Evolutionary conservation across 225 moss, liverwort and hornwort genomes (phyloP), one percentile per base, ranked within the genome.

Genomic region (Straminergon stramineum): DNA sequence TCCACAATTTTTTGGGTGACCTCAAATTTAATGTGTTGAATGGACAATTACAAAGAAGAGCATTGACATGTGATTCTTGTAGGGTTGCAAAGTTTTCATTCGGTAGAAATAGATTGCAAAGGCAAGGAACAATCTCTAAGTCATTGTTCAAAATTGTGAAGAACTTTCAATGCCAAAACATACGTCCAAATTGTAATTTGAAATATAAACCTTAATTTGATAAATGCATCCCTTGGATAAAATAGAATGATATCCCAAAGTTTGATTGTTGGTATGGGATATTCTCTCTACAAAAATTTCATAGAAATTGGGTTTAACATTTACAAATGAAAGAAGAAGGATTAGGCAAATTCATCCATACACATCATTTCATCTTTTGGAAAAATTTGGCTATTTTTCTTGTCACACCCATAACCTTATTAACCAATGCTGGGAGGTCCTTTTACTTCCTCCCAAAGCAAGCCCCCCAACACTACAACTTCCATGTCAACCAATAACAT

Each of bases 401-500:
- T 34, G 2, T 34, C 5, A 35, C 35, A 35, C 2, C 43, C 1
- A 69, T 23, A n/a, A 23, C 7, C 13, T n/a, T n/a, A 7, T n/a
- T n/a, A 69, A 69, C 4, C 4, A 23, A 69, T 7, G 2, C 35
- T 67, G 7, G 6, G 4, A 69, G 7, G 4, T 23, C 7, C 23
- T 69, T n/a, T 69, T 23, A 2, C n/a, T 69, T 13, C 2, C 1
- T 1, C 6, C 21, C 0, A 13, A n/a, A 68, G 6, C 6, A 11
- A 6, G 0, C 6, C 0, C 21, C 21, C 11, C 3, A 1, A 1
- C 2, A 0, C 21, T 37, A 2, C n/a, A 69, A 69, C 13, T 69
- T 69, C n/a, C 7, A 0, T 31, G 0, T 7, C 31, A 75, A 17
- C 11, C 8, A 41, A 30, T 74, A 7, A 27, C 9, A 48, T 10